Evolutionary conservation across 106 monocot genomes (phyloP).

Genomic region (Alisma plantagoaquatica): DNA sequence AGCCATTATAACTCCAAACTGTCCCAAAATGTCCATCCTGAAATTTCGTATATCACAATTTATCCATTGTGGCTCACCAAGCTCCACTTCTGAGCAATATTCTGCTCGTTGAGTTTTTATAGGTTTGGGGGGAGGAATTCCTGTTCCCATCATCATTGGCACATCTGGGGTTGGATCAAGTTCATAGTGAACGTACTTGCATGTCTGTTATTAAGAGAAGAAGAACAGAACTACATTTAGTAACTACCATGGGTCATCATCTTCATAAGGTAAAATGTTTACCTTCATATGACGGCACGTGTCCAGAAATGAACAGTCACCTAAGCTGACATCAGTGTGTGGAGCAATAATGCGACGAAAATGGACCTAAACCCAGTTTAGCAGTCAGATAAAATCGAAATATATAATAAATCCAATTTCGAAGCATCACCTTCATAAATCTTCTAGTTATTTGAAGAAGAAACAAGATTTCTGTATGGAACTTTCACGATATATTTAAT

Average conservation of each 20-base stretch:
- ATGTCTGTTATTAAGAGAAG: constrained; percentile 46
- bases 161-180: constrained; percentile 88
- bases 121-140: constrained; percentile 53
- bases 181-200: constrained; percentile 99
- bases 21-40: constrained; percentile 97
- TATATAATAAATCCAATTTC: too few relatives aligned
- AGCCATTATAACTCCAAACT: constrained; percentile 99
- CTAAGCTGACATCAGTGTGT: constrained; percentile 92
- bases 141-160: constrained; percentile 50
- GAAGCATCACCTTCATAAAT: too few relatives aligned
- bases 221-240: background rate
- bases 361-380: constrained; percentile 92
- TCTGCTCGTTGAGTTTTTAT: constrained; percentile 72
- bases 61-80: constrained; percentile 96
- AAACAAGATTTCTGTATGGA: background rate
- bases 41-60: constrained; percentile 91
- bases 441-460: too few relatives aligned
- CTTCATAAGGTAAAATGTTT: background rate
- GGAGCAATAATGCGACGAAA: constrained; percentile 95
- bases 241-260: background rate
- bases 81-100: constrained; percentile 97
- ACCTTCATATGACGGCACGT: constrained; percentile 99
- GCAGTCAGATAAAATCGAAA: too few relatives aligned
- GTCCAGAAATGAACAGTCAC: constrained; percentile 97
- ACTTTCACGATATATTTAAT: too few relatives aligned